Evolutionary conservation across 352 stramenopile species (phyloP), one percentile per base, ranked within the genome.

Genomic region (Aphanomyces invadans): DNA sequence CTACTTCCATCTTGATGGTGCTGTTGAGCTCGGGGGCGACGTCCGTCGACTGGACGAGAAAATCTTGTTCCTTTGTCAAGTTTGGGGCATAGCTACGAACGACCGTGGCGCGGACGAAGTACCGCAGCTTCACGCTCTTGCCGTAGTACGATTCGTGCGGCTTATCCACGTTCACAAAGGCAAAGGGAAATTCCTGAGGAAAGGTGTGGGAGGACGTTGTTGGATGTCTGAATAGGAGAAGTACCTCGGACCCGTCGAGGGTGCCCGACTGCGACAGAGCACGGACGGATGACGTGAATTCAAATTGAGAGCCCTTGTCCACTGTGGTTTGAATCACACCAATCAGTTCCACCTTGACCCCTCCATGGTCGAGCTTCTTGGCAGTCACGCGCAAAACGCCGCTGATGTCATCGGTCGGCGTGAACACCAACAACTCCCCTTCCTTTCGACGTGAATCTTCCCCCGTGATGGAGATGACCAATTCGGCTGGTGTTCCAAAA

Each of bases 1-100:
- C 97, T 31, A 97, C 90, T 68, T 98, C 96, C 95, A 99, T 98
- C 78, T 98, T 98, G 64, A 99, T 98, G 15, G 89, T 81, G 69
- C 93, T 88, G 74, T 97, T 93, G 61, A 95, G 72, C 36, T 82
- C 76, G 9, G 94, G 92, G 60, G 78, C 69, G 0, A 63, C 52
- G 10, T 65, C 72, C 2, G 90, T 60, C 12, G 73, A 71, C 71
- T 98, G 93, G 26, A 99, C 83, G 74, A 90, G 88, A 31, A 99
- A 71, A 63, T 99, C 96, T 67, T 97, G 89, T 74, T 99, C 97
- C 36, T 92, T 77, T 2, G 88, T 86, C 3, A 98, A 71, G 61
- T 87, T 96, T 48, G 81, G 90, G 28, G 95, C 77, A 76, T 97
- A 98, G 60, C 87, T 94, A 19, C 95, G 80, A 68, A 90, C 75